These are phyloP conservation scores for Daldinia sp. DNA, from an alignment of 2,329 filamentous ascomycete genomes.

Conservation along the genomic window DNA sequence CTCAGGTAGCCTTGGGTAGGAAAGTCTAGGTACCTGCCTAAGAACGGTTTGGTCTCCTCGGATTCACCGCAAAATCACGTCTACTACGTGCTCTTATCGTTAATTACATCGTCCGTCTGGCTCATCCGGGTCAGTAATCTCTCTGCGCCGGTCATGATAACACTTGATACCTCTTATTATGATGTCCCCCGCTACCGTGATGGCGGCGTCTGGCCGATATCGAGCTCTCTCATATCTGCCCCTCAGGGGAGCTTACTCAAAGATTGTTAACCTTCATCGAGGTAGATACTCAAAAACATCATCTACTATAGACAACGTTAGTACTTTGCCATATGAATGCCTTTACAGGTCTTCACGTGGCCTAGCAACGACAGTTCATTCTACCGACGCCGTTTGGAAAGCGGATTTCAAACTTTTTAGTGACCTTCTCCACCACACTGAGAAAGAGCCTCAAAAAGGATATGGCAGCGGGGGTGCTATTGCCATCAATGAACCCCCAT, in stretches of 20 bases:
- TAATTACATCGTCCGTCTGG: no score
- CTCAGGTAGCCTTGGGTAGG: no score
- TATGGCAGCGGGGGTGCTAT: neutral
- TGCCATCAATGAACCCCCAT: neutral
- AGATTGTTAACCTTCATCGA: slow-evolving; percentile 39
- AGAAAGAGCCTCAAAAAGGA: neutral
- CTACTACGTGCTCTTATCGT: no score
- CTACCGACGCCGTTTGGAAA: slow-evolving; percentile 8
- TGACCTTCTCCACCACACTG: slow-evolving; percentile 12
- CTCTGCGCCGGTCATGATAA: slow-evolving; percentile 6
- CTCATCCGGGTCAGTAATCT: neutral
- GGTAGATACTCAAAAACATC: slow-evolving; percentile 28
- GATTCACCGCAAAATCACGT: no score
- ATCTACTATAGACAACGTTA: neutral
- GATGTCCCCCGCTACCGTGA: slow-evolving; percentile 37
- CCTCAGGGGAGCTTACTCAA: slow-evolving; percentile 41
- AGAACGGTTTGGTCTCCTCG: no score
- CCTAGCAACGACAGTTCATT: slow-evolving; percentile 14
- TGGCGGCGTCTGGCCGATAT: slow-evolving; percentile 38
- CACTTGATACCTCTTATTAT: neutral
- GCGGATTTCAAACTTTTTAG: slow-evolving; percentile 25
- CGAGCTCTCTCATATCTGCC: slow-evolving; percentile 37
- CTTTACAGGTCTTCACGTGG: neutral
- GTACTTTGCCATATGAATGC: neutral
- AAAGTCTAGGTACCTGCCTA: no score